A percentile compares a stretch with the other conserved stretches of the same genome.
These are phyloP conservation scores for Ottelia alismoides DNA, from an alignment of 106 monocot genomes.

Conservation along the genomic window DNA sequence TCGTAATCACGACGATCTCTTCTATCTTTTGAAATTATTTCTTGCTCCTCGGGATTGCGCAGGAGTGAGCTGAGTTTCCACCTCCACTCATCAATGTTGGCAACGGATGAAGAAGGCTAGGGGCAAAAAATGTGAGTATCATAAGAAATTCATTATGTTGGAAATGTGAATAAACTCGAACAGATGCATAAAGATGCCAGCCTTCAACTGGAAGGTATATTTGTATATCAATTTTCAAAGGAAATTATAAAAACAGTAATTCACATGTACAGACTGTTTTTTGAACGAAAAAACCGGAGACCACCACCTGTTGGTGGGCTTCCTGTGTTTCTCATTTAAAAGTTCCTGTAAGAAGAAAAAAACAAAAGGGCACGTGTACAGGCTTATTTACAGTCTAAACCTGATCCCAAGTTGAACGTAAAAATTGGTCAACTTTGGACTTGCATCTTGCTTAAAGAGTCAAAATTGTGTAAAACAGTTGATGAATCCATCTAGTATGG, in stretches of 20 bases:
- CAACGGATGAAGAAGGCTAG: conserved; percentile 87
- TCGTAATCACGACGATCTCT: conserved; percentile 97
- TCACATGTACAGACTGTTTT: background rate
- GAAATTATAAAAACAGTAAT: background rate
- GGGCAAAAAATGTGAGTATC: background rate
- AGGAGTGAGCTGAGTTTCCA: conserved; percentile 96
- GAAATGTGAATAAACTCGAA: background rate
- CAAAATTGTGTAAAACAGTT: too few relatives aligned
- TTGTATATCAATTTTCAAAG: background rate
- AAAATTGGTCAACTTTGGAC: too few relatives aligned
- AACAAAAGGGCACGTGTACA: too few relatives aligned
- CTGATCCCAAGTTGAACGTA: too few relatives aligned
- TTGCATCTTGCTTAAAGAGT: too few relatives aligned
- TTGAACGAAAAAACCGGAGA: too few relatives aligned
- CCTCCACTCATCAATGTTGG: conserved; percentile 98
- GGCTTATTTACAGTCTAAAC: too few relatives aligned
- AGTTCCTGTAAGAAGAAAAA: too few relatives aligned
- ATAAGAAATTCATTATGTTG: background rate
- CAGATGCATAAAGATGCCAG: background rate
- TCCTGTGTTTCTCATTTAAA: too few relatives aligned
- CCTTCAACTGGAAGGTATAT: background rate
- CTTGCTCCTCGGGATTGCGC: conserved; percentile 73
- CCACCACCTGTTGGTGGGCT: too few relatives aligned
- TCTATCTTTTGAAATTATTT: conserved; percentile 84
- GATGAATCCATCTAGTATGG: too few relatives aligned